These are phyloP conservation scores for Cladosporium oxysporum DNA, from an alignment of 2,329 filamentous ascomycete genomes.

Conservation along the genomic window DNA sequence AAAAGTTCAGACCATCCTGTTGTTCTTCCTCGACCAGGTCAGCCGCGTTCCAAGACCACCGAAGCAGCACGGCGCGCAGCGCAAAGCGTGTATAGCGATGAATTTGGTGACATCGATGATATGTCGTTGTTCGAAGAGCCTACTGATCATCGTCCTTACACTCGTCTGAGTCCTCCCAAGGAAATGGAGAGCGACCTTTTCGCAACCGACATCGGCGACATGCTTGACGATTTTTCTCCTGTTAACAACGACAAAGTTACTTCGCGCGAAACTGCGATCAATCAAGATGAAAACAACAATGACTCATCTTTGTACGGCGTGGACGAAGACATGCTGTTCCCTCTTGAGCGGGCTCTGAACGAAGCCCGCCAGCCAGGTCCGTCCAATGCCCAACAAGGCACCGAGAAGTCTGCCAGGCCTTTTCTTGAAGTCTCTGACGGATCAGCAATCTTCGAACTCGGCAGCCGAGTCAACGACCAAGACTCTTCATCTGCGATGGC, in stretches of 20 bases:
- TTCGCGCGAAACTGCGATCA: background rate
- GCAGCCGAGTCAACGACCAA: background rate
- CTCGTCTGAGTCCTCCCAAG: background rate
- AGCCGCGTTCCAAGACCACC: conserved; percentile 19
- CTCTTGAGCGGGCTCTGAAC: background rate
- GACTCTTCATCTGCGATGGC: background rate
- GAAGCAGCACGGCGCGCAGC: conserved; percentile 6
- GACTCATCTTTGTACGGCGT: background rate
- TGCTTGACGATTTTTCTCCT: conserved; percentile 23
- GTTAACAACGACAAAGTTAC: background rate
- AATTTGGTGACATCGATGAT: conserved; percentile 28
- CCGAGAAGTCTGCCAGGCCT: background rate
- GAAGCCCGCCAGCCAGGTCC: background rate
- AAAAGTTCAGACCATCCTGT: background rate
- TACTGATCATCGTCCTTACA: background rate
- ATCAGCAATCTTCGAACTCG: background rate
- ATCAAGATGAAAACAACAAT: background rate
- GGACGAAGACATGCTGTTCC: background rate
- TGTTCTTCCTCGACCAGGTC: background rate
- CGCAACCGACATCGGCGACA: conserved; percentile 23
- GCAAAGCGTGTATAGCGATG: conserved; percentile 21
- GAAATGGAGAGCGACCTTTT: background rate
- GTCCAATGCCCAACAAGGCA: background rate
- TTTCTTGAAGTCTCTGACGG: conserved; percentile 14
- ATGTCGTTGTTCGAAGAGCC: conserved; percentile 18